Conservation (phyloP, 352 stramenopile species). For the Pythium dissimile region DNA sequence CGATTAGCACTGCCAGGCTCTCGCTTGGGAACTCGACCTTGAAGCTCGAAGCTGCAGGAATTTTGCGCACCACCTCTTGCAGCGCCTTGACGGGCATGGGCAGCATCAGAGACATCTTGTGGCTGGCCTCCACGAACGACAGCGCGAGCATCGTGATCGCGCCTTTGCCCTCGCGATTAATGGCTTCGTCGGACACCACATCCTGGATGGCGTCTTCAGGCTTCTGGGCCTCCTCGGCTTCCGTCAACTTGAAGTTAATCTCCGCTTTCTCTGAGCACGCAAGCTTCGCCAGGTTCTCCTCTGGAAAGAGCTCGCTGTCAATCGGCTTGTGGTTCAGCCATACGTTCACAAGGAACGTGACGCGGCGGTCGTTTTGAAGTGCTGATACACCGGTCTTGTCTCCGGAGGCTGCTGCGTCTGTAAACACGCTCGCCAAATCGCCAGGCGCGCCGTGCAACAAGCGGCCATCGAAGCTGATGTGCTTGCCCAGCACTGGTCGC, state of each 20-base stretch:
- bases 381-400: constrained; percentile 13
- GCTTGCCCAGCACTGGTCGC: constrained; percentile 42
- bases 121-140: constrained; percentile 22
- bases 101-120: constrained; percentile 23
- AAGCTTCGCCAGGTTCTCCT: constrained; percentile 21
- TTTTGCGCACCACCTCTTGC: constrained; percentile 21
- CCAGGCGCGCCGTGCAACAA: constrained; percentile 58
- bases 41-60: constrained; percentile 23
- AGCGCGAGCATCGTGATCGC: constrained; percentile 26
- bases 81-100: constrained; percentile 15
- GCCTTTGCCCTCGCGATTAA: constrained; percentile 15
- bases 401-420: constrained; percentile 14
- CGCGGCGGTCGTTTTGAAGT: constrained; percentile 31
- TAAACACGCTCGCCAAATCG: constrained; percentile 32
- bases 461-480: constrained; percentile 71
- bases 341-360: constrained; percentile 69
- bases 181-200: constrained; percentile 7
- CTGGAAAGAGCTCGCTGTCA: constrained; percentile 31
- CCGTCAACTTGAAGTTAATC: constrained; percentile 22
- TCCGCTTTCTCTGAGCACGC: constrained; percentile 3
- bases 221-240: constrained; percentile 15
- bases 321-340: constrained; percentile 63
- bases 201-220: constrained; percentile 11
- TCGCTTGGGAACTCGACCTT: constrained; percentile 20
- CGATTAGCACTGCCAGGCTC: constrained; percentile 19